Base-by-base conservation (phyloP, 768 basidiomycete genomes). In the Panaeolus papilionaceus region DNA sequence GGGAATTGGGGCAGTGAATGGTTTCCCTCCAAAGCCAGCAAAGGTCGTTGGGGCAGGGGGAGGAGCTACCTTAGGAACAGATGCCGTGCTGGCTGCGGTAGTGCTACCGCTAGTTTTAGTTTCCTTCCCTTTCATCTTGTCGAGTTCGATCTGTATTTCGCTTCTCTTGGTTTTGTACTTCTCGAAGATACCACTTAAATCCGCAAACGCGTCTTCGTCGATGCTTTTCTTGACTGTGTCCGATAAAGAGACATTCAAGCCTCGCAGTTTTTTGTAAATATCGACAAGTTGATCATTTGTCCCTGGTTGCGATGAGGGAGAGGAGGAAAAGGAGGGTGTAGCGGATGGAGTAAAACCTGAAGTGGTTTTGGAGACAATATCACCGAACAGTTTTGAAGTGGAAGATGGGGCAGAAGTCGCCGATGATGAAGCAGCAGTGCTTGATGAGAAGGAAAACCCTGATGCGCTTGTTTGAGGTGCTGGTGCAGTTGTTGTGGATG, bases 211-310 rank as follows among this genome's bases (percentile, higher is more conserved):
- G 77, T 94, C 92, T 16, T 84, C 79, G 62, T 90, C 86, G 23
- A 92, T 80, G 23, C 86, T 85, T 67, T 85, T 84, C 38, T 85
- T 81, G 64, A 92, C 75, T 14, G 86, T 83, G n/a, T 84, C 79
- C 26, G 91, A 74, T 68, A 93, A 80, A 2, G 90, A 91, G 39
- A 84, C 77, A 72, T 94, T 94, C 47, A 94, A 82, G 14, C 92
- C 92, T 40, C 92, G 88, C n/a, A 94, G 83, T 28, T 88, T 85
- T 45, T 80, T 86, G 78, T 88, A 92, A 74, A 92, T 64, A 86
- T 85, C 16, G 87, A 71, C 40, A 83, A 81, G 16, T 71, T 71
- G 38, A 79, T 58, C 14, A 28, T 58, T 37, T 9, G 9, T 20
- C 16, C 11, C 54, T 11, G 54, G 14, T 16, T 28, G 54, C 12